phyloP scores from a whole-genome alignment of 495 filamentous ascomycete genomes.

The Clohesyomyces aquaticus region DNA sequence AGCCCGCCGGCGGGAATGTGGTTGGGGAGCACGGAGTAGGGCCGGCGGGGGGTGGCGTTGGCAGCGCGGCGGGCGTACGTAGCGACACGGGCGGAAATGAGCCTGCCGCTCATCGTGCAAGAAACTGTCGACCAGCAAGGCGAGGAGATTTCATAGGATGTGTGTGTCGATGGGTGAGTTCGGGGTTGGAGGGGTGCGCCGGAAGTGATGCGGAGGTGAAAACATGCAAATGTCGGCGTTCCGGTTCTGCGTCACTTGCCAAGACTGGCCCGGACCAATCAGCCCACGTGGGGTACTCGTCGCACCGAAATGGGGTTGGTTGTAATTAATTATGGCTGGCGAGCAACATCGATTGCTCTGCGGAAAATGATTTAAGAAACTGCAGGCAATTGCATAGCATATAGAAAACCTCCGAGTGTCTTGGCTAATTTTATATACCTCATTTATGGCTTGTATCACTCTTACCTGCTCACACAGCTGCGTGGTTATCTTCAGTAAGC shows the following conservation, averaged over 20 bases:
- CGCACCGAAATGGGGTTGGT: too few species aligned
- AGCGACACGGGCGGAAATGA: conserved; percentile 72
- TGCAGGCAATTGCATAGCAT: too few species aligned
- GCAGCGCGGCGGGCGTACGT: conserved; percentile 62
- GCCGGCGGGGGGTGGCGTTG: conserved; percentile 64
- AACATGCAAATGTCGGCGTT: background rate
- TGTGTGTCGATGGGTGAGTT: background rate
- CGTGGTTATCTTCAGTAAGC: too few species aligned
- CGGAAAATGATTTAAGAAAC: too few species aligned
- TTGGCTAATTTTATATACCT: too few species aligned
- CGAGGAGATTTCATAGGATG: conserved; percentile 2
- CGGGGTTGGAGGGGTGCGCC: background rate
- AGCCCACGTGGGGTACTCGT: background rate
- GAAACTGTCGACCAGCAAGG: background rate
- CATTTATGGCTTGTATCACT: too few species aligned
- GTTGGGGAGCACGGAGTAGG: conserved; percentile 61
- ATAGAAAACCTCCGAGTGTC: too few species aligned
- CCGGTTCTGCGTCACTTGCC: background rate
- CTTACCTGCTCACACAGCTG: too few species aligned
- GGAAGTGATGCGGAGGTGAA: background rate
- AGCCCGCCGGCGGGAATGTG: conserved; percentile 64
- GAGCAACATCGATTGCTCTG: too few species aligned
- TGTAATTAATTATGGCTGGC: too few species aligned
- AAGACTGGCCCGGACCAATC: background rate
- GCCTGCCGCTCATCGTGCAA: conserved; percentile 76